Percentiles rank a stretch among this genome's conserved stretches.
phyloP scores from a whole-genome alignment of 1,284 basidiomycete species.

The Fomitiporia mediterranea region DNA sequence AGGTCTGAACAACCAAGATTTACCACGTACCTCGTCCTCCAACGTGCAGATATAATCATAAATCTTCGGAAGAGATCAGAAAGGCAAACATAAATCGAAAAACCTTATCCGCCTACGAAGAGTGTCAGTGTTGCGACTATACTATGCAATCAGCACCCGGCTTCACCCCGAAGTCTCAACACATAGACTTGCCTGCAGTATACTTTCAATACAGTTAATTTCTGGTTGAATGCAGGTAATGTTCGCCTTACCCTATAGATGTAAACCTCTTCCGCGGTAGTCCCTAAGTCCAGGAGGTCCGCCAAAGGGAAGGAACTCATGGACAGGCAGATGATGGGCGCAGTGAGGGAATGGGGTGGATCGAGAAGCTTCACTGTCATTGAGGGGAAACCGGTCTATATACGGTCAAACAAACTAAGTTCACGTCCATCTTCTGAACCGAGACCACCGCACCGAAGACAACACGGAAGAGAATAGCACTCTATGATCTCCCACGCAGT shows the following conservation, averaged over 20 bases:
- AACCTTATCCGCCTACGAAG: neutral
- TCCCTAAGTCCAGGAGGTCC: neutral
- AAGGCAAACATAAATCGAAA: neutral
- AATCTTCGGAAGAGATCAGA: neutral
- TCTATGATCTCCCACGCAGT: neutral
- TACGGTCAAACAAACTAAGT: too few species aligned
- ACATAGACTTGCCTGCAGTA: neutral
- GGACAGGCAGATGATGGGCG: neutral
- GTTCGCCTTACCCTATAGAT: neutral
- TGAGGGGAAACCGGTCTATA: neutral
- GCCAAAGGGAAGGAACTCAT: neutral
- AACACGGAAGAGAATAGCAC: neutral
- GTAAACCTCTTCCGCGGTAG: neutral
- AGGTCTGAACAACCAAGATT: neutral
- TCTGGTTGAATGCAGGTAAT: neutral
- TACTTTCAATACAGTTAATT: neutral
- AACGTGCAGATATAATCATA: slow-evolving; percentile 6
- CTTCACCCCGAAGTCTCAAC: neutral
- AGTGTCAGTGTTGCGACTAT: slow-evolving; percentile 2
- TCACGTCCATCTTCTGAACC: neutral
- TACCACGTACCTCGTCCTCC: slow-evolving; percentile 2
- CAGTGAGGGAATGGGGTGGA: neutral
- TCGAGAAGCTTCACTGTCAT: neutral
- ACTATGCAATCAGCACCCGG: too few species aligned
- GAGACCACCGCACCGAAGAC: neutral